Percentiles rank a stretch among this genome's conserved stretches.
Conservation (phyloP, 2,329 filamentous ascomycete species). For the Orbilia blumenaviensis region DNA sequence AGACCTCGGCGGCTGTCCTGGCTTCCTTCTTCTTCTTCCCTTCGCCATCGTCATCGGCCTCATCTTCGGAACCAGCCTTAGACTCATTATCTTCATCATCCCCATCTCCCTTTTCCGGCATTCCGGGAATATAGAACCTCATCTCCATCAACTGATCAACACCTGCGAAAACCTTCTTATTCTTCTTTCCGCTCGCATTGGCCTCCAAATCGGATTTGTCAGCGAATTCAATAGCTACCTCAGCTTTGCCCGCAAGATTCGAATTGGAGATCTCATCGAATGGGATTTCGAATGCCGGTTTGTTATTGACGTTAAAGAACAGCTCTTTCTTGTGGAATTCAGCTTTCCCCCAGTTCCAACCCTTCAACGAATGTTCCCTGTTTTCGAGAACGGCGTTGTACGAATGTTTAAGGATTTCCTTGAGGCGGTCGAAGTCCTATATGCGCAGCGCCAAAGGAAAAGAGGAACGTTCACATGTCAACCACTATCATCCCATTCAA, state of each 20-base stretch:
- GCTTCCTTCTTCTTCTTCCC: slow-evolving; percentile 78
- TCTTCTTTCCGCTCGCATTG: slow-evolving; percentile 73
- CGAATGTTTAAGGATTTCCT: slow-evolving; percentile 97
- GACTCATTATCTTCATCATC: slow-evolving; percentile 55
- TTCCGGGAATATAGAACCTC: slow-evolving; percentile 97
- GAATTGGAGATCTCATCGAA: slow-evolving; percentile 98
- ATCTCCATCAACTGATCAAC: slow-evolving; percentile 96
- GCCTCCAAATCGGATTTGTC: slow-evolving; percentile 66
- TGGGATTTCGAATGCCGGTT: slow-evolving; percentile 93
- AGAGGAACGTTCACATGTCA: not conserved
- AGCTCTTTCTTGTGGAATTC: slow-evolving; percentile 96
- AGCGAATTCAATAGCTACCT: slow-evolving; percentile 94
- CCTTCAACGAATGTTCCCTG: slow-evolving; percentile 91
- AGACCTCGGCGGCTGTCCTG: slow-evolving; percentile 94
- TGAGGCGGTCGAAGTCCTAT: slow-evolving; percentile 85
- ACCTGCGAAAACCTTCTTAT: slow-evolving; percentile 88
- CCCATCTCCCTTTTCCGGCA: slow-evolving; percentile 76
- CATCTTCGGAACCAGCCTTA: slow-evolving; percentile 36
- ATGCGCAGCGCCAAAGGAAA: no score
- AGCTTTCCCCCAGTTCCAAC: slow-evolving; percentile 99
- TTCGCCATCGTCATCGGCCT: slow-evolving; percentile 61
- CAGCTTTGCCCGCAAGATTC: slow-evolving; percentile 95
- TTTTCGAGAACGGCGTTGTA: slow-evolving; percentile 92
- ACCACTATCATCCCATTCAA: not conserved
- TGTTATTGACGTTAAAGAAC: slow-evolving; percentile 94